Conservation (phyloP, 768 basidiomycete genomes). For the Tubosaeta sp. region DNA sequence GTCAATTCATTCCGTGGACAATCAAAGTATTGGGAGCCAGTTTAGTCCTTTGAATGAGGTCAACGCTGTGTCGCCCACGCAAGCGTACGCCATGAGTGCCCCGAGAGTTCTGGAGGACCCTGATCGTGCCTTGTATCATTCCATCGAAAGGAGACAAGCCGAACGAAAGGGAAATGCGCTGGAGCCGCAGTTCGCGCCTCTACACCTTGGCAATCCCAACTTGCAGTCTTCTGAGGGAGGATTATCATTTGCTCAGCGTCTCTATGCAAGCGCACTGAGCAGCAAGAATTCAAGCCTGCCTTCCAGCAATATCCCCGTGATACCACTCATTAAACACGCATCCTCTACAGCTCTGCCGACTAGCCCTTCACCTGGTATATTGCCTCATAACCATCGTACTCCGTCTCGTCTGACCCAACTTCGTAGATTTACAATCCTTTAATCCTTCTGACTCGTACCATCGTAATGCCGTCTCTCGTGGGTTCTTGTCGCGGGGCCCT, state of each 20-base stretch:
- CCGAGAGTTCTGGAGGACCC: conserved; percentile 5
- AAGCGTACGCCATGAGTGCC: conserved; percentile 15
- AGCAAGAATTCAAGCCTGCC: conserved; percentile 10
- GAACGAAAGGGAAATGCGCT: neutral
- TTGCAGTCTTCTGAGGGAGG: conserved; percentile 11
- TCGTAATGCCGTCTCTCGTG: conserved; percentile 5
- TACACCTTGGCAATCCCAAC: neutral
- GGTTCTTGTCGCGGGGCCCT: neutral
- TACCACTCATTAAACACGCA: conserved; percentile 1
- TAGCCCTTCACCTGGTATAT: neutral
- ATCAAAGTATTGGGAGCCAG: neutral
- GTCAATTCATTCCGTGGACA: conserved; percentile 1
- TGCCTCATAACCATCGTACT: neutral
- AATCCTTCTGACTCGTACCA: conserved; percentile 17
- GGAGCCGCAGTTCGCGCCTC: conserved; percentile 1
- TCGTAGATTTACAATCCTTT: conserved; percentile 2
- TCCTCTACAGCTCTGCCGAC: neutral
- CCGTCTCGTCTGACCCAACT: neutral
- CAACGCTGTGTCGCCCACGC: conserved; percentile 15
- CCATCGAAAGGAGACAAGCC: conserved; percentile 17
- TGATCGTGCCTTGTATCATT: conserved; percentile 11
- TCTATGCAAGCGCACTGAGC: conserved; percentile 40
- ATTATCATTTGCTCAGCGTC: conserved; percentile 36
- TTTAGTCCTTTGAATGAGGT: too few species aligned
- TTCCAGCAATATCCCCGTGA: conserved; percentile 2